phyloP scores from a whole-genome alignment of 306 rosid species.

The Ammopiptanthus mongolicus region DNA sequence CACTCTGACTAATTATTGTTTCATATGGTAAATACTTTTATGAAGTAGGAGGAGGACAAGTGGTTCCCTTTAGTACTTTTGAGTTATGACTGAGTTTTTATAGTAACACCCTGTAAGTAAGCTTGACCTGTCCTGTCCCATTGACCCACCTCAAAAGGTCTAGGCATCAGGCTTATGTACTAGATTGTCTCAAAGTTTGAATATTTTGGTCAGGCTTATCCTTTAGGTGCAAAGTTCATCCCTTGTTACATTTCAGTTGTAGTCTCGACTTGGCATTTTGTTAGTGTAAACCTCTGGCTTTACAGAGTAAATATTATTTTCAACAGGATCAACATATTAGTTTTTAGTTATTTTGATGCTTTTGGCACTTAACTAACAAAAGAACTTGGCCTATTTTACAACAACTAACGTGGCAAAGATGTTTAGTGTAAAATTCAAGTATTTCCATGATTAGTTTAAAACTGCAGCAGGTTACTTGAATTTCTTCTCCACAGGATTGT shows the following conservation, averaged over 20 bases:
- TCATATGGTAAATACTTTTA: not conserved
- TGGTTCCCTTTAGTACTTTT: not conserved
- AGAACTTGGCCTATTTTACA: slow-evolving; percentile 12
- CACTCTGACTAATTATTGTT: not conserved
- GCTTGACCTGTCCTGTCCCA: not conserved
- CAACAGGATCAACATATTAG: not conserved
- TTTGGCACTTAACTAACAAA: slow-evolving; percentile 23
- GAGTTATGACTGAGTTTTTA: not conserved
- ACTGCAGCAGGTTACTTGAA: slow-evolving; percentile 87
- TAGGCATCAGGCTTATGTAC: not conserved
- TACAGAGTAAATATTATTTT: not conserved
- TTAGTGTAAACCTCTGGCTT: not conserved
- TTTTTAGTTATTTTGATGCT: slow-evolving; percentile 25
- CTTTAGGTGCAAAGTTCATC: slow-evolving; percentile 11
- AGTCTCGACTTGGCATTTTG: slow-evolving; percentile 14
- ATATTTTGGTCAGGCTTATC: slow-evolving; percentile 4
- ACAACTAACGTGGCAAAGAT: slow-evolving; percentile 23
- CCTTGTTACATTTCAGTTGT: not conserved
- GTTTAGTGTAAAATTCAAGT: slow-evolving; percentile 34
- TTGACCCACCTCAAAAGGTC: not conserved
- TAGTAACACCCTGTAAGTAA: not conserved
- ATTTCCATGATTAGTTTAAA: slow-evolving; percentile 60
- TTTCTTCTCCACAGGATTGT: slow-evolving; percentile 94
- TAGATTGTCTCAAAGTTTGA: slow-evolving; percentile 3
- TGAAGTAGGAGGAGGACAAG: not conserved